These are phyloP conservation scores for Periconia sp. DNA, from an alignment of 2,329 filamentous ascomycete species.

Conservation along the genomic window DNA sequence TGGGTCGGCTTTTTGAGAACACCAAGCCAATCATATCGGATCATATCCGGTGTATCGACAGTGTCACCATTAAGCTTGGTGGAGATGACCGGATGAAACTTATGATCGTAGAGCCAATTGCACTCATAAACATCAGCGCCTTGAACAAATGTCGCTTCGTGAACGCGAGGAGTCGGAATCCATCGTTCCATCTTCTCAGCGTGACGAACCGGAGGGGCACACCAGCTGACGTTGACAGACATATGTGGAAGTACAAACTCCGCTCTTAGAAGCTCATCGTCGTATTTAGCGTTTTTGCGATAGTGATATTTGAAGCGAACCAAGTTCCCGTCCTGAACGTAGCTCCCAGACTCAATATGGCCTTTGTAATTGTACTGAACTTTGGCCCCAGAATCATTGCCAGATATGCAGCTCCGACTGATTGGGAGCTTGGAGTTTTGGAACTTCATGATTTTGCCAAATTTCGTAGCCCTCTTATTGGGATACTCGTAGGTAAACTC, in stretches of 20 bases:
- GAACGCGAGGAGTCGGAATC: conserved; percentile 59
- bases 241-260: conserved; percentile 58
- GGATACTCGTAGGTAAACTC: conserved; percentile 55
- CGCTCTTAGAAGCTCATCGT: conserved; percentile 58
- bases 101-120: conserved; percentile 46
- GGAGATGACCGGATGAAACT: conserved; percentile 43
- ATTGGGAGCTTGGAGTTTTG: conserved; percentile 41
- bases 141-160: conserved; percentile 57
- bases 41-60: conserved; percentile 58
- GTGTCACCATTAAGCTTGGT: conserved; percentile 52
- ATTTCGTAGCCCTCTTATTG: conserved; percentile 27
- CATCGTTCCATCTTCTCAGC: conserved; percentile 56
- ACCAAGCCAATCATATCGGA: conserved; percentile 49
- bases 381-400: conserved; percentile 49
- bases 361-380: conserved; percentile 57
- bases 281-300: conserved; percentile 55
- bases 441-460: conserved; percentile 43
- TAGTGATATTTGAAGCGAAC: conserved; percentile 59
- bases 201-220: conserved; percentile 53
- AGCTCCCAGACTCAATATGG: conserved; percentile 56
- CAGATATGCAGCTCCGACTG: conserved; percentile 49
- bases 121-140: conserved; percentile 56
- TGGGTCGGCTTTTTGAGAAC: conserved; percentile 43
- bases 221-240: conserved; percentile 58
- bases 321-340: conserved; percentile 55